phyloP scores from a whole-genome alignment of 148 eudicot species.

The Bassia scoparia region DNA sequence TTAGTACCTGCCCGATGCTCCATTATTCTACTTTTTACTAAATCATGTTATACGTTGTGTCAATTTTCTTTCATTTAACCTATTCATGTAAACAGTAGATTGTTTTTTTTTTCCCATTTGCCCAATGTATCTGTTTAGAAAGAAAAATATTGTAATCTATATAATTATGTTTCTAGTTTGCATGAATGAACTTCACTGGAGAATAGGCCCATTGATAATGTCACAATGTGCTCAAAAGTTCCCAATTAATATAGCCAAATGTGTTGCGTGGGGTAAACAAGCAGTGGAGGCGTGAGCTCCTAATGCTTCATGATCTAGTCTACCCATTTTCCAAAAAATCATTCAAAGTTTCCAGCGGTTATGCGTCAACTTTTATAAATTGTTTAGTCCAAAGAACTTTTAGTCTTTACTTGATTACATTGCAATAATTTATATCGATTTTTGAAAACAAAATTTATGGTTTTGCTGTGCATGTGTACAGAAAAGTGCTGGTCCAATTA shows the following conservation, averaged over 20 bases:
- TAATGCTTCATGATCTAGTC: slow-evolving; percentile 74
- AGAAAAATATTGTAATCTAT: background rate
- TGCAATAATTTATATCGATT: background rate
- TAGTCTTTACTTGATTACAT: background rate
- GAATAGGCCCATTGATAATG: slow-evolving; percentile 92
- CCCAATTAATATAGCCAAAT: slow-evolving; percentile 91
- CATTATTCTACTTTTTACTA: background rate
- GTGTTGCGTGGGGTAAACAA: slow-evolving; percentile 99
- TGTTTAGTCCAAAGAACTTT: background rate
- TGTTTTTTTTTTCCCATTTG: background rate
- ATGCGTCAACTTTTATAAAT: slow-evolving; percentile 24
- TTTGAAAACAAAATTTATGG: too few species aligned
- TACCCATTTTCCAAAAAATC: slow-evolving; percentile 86
- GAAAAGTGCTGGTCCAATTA: background rate
- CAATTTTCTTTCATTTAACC: background rate
- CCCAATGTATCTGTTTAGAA: background rate
- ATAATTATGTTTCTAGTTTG: slow-evolving; percentile 47
- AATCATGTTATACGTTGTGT: background rate
- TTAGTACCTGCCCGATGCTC: background rate
- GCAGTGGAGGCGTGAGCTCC: slow-evolving; percentile 89
- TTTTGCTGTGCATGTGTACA: background rate
- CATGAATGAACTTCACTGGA: slow-evolving; percentile 76
- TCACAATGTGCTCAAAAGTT: slow-evolving; percentile 97
- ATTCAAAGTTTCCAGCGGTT: slow-evolving; percentile 73
- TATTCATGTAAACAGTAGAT: background rate